Evolutionary conservation across 192 early-diverging fungal species (phyloP), one percentile per base, ranked within the genome.

Genomic region (Linnemannia hyalina): DNA sequence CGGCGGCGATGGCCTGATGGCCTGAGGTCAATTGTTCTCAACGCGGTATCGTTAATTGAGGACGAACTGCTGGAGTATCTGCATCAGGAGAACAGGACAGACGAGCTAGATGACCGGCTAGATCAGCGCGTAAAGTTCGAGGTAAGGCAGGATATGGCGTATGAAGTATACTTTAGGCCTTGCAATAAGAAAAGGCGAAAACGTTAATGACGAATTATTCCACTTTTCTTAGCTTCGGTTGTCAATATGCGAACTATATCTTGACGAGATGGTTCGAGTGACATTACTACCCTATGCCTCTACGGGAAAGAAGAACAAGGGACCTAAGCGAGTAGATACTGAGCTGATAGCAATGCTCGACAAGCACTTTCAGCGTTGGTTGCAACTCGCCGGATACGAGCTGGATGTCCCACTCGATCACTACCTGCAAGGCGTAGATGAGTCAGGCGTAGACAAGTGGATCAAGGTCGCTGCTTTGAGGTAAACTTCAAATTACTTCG

Each of bases 31-130:
- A 26, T 74, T 10, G 16, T 77, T 0, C 52, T 52, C 18, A 77
- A 26, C 3, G 70, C 77, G 2, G 26, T 86, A 8, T 68, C 69
- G 1, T 36, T 55, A 10, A 77, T 86, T 15, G 79, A 78, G 42
- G 79, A 86, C 9, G 72, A 80, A 4, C 41, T 86, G 23, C 55
- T 86, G 22, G 84, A 86, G 13, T 86, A 80, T n/a, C 40, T 86
- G 7, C 18, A 77, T 13, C 38, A 78, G 38, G 84, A 86, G 35
- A 52, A 65, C 18, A 4, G 29, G 0, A 32, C 42, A 8, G 75
- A 63, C 20, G 70, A 77, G 47, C 7, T 29, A 8, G 47, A 29
- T 23, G 13, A 60, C 3, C 40, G 65, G 20, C 1, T 70, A 2
- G 74, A 71, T 22, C 73, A 75, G 52, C 52, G 35, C 44, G 63